phyloP scores from a whole-genome alignment of 225 moss, liverwort and hornwort genomes.

The Polytrichum formosum region DNA sequence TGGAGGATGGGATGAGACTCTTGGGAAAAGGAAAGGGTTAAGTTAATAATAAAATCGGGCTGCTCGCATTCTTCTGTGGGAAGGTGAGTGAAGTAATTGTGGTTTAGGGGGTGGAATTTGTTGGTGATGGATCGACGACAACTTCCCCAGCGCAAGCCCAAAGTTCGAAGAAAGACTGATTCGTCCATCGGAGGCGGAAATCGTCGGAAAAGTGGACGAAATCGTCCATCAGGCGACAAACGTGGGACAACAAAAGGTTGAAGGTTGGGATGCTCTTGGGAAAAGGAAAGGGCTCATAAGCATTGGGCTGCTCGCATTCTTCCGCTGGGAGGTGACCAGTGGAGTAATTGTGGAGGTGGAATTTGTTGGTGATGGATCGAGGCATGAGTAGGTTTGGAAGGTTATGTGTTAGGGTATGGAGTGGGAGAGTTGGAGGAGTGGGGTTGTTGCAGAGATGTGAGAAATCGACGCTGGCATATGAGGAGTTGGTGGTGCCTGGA shows the following conservation, averaged over 20 bases:
- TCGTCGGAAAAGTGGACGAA: not conserved
- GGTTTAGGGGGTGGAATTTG: not conserved
- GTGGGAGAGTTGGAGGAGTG: not conserved
- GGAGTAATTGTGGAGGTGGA: not conserved
- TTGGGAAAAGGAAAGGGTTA: not conserved
- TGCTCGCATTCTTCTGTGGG: too few relatives aligned
- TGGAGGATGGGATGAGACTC: not conserved
- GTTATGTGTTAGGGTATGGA: conserved; percentile 5
- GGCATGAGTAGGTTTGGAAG: conserved; percentile 21
- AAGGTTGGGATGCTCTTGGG: not conserved
- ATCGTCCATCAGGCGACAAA: not conserved
- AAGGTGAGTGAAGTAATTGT: not conserved
- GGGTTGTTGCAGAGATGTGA: conserved; percentile 12
- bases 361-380: conserved; percentile 23
- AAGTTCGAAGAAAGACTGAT: not conserved
- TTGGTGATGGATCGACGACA: conserved; percentile 21
- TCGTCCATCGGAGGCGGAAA: not conserved
- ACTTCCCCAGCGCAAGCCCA: not conserved
- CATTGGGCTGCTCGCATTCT: too few relatives aligned
- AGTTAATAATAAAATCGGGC: too few relatives aligned
- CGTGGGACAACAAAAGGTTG: not conserved
- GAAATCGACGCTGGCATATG: conserved; percentile 67
- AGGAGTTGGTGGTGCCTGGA: conserved; percentile 62
- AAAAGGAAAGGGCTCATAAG: not conserved
- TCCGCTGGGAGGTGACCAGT: not conserved